Percentiles rank a stretch among this genome's conserved stretches.
Evolutionary conservation across 1,284 basidiomycete species (phyloP).

Genomic region (Rugosomyces carneus): DNA sequence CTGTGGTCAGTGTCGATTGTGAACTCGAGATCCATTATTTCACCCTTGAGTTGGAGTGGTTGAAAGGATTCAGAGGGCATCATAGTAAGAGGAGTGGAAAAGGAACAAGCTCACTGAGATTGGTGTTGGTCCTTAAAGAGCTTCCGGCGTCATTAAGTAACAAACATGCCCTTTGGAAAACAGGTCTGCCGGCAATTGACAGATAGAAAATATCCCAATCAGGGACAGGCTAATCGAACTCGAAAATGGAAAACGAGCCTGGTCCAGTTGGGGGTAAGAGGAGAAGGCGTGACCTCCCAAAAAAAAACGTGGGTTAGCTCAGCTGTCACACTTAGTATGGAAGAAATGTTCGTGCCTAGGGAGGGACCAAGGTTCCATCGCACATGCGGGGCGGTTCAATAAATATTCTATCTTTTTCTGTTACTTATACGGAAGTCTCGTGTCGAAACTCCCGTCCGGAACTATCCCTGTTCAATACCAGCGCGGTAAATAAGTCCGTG

Average conservation of each 20-base stretch:
- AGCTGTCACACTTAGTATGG: conserved; percentile 16
- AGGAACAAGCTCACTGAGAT: conserved; percentile 33
- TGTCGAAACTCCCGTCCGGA: conserved; percentile 27
- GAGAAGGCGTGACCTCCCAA: conserved; percentile 28
- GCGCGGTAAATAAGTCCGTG: conserved; percentile 17
- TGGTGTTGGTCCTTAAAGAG: conserved; percentile 38
- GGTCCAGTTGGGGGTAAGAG: conserved; percentile 16
- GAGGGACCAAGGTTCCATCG: conserved; percentile 26
- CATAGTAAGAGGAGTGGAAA: conserved; percentile 37
- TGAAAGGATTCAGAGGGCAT: conserved; percentile 38
- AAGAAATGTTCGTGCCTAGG: conserved; percentile 24
- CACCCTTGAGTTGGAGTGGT: conserved; percentile 53
- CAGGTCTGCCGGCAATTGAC: conserved; percentile 26
- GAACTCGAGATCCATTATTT: conserved; percentile 65
- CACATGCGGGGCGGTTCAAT: conserved; percentile 26
- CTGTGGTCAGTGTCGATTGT: conserved; percentile 63
- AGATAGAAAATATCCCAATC: conserved; percentile 31
- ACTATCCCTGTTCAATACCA: conserved; percentile 23
- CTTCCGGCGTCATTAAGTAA: conserved; percentile 44
- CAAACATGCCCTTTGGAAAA: conserved; percentile 26
- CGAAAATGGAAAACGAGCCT: conserved; percentile 18
- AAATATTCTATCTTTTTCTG: conserved; percentile 23
- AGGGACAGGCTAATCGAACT: conserved; percentile 18
- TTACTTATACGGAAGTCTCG: conserved; percentile 20
- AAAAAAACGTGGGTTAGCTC: conserved; percentile 10